Conservation (phyloP, 371 early-diverging fungal species). For the Mortierella sp. region DNA sequence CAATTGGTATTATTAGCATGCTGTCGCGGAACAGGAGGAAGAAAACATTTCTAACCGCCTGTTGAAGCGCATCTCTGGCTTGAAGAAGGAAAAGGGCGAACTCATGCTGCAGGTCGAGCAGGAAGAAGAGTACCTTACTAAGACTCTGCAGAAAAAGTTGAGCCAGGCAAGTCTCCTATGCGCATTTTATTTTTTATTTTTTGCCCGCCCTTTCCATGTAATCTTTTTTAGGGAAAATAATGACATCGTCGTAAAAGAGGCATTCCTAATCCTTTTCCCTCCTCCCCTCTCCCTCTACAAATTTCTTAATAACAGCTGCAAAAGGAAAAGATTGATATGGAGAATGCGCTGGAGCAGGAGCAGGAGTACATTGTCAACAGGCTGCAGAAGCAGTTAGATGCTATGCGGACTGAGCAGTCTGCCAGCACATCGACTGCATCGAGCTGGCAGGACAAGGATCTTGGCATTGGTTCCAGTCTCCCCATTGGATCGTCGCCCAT, state of each 20-base stretch:
- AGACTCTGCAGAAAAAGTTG: constrained; percentile 80
- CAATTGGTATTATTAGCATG: constrained; percentile 59
- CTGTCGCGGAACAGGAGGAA: constrained; percentile 78
- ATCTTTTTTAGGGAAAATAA: too few species aligned
- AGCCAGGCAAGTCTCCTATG: constrained; percentile 60
- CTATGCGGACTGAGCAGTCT: constrained; percentile 61
- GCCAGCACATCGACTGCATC: constrained; percentile 60
- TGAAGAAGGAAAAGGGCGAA: constrained; percentile 81
- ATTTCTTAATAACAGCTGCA: constrained; percentile 64
- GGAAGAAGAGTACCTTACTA: constrained; percentile 82
- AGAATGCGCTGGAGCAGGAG: constrained; percentile 86
- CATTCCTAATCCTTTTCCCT: background rate
- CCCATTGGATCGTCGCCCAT: constrained; percentile 48
- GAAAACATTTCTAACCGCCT: constrained; percentile 78
- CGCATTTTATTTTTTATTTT: background rate
- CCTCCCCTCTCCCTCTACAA: background rate
- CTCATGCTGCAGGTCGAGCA: constrained; percentile 77
- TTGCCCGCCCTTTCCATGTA: too few species aligned
- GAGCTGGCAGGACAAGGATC: constrained; percentile 54
- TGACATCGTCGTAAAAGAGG: background rate
- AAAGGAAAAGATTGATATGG: constrained; percentile 86
- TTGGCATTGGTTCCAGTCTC: constrained; percentile 37
- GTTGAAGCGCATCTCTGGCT: constrained; percentile 73
- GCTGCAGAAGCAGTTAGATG: constrained; percentile 73
- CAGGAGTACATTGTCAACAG: constrained; percentile 88